phyloP scores from a whole-genome alignment of 345 rosid species.

The Citrus inodora region DNA sequence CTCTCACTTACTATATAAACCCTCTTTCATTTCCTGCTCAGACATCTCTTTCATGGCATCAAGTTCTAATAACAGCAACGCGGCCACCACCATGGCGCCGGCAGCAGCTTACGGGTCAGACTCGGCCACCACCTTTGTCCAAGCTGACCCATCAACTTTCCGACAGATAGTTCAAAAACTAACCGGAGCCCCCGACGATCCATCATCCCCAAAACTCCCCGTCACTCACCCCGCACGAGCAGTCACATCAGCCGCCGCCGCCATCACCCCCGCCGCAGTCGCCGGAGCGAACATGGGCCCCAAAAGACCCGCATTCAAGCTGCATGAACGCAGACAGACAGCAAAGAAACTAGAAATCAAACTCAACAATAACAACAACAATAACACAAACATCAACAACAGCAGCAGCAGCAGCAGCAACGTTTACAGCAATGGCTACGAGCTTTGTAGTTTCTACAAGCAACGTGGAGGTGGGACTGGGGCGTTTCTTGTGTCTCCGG shows the following conservation, averaged over 20 bases:
- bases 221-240: constrained; percentile 32
- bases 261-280: constrained; percentile 2
- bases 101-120: constrained; percentile 41
- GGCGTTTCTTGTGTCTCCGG: constrained; percentile 57
- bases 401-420: not conserved
- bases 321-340: constrained; percentile 74
- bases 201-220: constrained; percentile 49
- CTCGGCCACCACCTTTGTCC: constrained; percentile 68
- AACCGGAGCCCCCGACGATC: constrained; percentile 66
- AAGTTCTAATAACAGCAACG: not conserved
- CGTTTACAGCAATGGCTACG: not conserved
- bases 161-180: constrained; percentile 84
- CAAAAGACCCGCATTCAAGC: constrained; percentile 61
- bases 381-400: constrained; percentile 8
- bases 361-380: constrained; percentile 35
- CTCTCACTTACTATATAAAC: not conserved
- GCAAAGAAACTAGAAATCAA: constrained; percentile 67
- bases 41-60: constrained; percentile 24
- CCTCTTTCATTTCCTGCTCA: not conserved
- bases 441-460: constrained; percentile 9
- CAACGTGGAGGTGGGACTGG: constrained; percentile 20
- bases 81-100: constrained; percentile 28
- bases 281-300: constrained; percentile 22
- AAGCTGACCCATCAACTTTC: constrained; percentile 83
- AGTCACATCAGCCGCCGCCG: constrained; percentile 12